Conservation (phyloP, 495 filamentous ascomycete genomes). For the Monascus purpureus region DNA sequence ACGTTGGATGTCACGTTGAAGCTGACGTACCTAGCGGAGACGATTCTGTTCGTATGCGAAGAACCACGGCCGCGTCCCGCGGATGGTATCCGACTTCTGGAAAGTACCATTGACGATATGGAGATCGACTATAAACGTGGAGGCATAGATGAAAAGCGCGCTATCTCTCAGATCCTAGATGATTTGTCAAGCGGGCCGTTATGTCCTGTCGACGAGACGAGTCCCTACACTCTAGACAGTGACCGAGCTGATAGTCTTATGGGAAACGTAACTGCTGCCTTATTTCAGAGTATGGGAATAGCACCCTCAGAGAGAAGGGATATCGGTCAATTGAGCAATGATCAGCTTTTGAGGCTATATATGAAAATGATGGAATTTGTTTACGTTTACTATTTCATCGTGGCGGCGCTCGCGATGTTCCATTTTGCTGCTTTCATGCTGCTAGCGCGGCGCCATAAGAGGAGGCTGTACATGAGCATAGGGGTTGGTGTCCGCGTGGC, state of each 20-base stretch:
- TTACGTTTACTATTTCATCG: conserved; percentile 28
- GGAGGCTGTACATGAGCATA: conserved; percentile 8
- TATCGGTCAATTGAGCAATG: conserved; percentile 15
- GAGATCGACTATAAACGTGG: conserved; percentile 27
- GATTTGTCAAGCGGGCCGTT: conserved; percentile 18
- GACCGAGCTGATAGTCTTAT: conserved; percentile 19
- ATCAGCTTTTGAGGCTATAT: conserved; percentile 23
- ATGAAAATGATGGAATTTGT: conserved; percentile 27
- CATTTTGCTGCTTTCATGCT: conserved; percentile 20
- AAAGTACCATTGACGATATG: conserved; percentile 27
- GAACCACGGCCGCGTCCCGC: conserved; percentile 17
- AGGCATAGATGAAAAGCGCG: conserved; percentile 18
- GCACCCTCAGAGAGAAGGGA: conserved; percentile 16
- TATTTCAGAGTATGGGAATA: conserved; percentile 30
- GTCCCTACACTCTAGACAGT: conserved; percentile 10
- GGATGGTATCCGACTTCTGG: conserved; percentile 17
- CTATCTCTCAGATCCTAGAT: conserved; percentile 19
- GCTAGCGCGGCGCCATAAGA: conserved; percentile 16
- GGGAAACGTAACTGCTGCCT: conserved; percentile 28
- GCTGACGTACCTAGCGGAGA: conserved; percentile 23
- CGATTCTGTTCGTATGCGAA: conserved; percentile 26
- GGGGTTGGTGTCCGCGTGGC: conserved; percentile 16
- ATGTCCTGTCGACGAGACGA: conserved; percentile 10
- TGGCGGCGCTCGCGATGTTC: conserved; percentile 21
- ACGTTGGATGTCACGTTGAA: conserved; percentile 28